Conservation (phyloP, 352 stramenopile species). For the Globisporangium splendens region DNA sequence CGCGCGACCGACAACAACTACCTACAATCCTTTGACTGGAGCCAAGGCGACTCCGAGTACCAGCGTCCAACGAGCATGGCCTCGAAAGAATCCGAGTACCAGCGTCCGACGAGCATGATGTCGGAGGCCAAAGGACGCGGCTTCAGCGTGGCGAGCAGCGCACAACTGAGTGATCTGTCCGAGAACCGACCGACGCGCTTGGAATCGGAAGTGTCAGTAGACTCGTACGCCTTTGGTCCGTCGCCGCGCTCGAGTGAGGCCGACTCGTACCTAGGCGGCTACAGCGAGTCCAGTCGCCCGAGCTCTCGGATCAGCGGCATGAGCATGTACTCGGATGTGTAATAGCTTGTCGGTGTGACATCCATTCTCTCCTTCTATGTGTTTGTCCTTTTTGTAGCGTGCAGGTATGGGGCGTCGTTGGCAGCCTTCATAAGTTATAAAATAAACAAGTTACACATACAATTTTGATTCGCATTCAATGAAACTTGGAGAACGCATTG, state of each 20-base stretch:
- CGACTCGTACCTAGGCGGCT: constrained; percentile 70
- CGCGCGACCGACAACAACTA: constrained; percentile 34
- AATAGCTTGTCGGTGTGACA: not conserved
- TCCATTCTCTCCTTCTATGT: not conserved
- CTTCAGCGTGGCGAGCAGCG: constrained; percentile 39
- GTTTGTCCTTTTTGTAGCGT: constrained; percentile 6
- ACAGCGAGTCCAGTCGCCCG: constrained; percentile 43
- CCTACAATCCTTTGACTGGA: constrained; percentile 41
- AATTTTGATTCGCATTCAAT: constrained; percentile 9
- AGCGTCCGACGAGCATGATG: constrained; percentile 22
- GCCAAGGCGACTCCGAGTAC: constrained; percentile 29
- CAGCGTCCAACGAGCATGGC: constrained; percentile 24
- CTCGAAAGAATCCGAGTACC: constrained; percentile 34
- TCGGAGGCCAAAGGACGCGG: constrained; percentile 25
- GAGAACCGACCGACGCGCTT: constrained; percentile 42
- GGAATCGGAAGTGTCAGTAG: constrained; percentile 62
- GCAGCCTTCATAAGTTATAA: constrained; percentile 16
- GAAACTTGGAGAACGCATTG: not conserved
- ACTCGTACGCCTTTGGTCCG: constrained; percentile 72
- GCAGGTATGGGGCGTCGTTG: constrained; percentile 1
- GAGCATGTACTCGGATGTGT: constrained; percentile 30
- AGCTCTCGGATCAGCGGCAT: constrained; percentile 63
- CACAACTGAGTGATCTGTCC: constrained; percentile 31
- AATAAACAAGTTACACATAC: constrained; percentile 7
- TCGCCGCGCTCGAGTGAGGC: constrained; percentile 36